These are phyloP conservation scores for Phytophthora ohioensis DNA, from an alignment of 352 stramenopile genomes.

Conservation along the genomic window DNA sequence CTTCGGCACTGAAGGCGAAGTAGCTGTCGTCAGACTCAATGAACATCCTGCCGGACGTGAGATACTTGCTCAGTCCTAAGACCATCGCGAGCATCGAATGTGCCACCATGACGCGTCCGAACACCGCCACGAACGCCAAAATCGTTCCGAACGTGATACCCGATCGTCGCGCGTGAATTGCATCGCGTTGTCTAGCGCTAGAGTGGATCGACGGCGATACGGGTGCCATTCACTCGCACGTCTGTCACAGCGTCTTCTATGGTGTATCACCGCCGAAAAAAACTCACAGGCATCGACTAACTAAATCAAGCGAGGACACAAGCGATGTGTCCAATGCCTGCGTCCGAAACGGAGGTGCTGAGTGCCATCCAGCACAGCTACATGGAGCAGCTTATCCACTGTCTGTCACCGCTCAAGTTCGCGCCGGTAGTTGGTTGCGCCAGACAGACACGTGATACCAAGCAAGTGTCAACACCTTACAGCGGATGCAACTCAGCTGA, in stretches of 20 bases:
- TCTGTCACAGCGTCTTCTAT: background rate
- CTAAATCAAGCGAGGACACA: slow-evolving; percentile 8
- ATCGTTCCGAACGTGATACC: slow-evolving; percentile 13
- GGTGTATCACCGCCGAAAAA: slow-evolving; percentile 15
- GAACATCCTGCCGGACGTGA: slow-evolving; percentile 23
- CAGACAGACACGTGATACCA: background rate
- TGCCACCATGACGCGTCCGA: slow-evolving; percentile 23
- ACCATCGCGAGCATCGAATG: slow-evolving; percentile 16
- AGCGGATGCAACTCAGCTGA: slow-evolving; percentile 7
- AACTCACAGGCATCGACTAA: slow-evolving; percentile 4
- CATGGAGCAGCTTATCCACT: no score
- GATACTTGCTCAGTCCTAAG: slow-evolving; percentile 17
- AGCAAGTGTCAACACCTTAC: background rate
- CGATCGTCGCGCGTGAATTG: slow-evolving; percentile 1
- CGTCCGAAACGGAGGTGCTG: background rate
- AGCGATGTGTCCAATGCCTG: slow-evolving; percentile 5
- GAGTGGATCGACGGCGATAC: background rate
- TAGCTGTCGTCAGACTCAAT: slow-evolving; percentile 24
- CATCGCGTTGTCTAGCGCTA: background rate
- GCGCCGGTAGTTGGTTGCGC: background rate
- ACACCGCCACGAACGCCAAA: slow-evolving; percentile 21
- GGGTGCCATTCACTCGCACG: slow-evolving; percentile 5
- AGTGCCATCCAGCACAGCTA: no score
- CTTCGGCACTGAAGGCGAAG: slow-evolving; percentile 26
- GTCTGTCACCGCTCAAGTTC: no score